Base-by-base conservation (phyloP, 1,284 basidiomycete genomes). In the Clitocybe nebularis region DNA sequence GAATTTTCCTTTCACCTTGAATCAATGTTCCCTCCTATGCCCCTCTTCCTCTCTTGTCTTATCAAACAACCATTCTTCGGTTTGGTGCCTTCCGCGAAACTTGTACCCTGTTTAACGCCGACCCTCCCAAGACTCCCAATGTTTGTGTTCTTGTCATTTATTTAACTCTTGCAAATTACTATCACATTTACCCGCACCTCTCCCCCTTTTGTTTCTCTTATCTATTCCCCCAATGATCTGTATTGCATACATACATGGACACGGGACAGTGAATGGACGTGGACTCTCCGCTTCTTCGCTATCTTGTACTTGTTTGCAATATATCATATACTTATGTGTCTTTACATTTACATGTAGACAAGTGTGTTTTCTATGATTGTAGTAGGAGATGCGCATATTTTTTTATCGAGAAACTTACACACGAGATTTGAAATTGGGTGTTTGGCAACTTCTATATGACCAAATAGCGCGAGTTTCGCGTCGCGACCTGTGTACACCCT, bases 221-320 rank as follows among this genome's bases (percentile, higher is more conserved):
- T 41, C 42, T 47, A 44, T 38, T 43, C 52, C 40, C n/a, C n/a
- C n/a, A n/a, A 49, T 23, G 24, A 25, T n/a, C n/a, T 41, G 38
- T 50, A 55, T 53, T 59, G 50, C 55, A 61, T 55, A 59, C 62
- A 59, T 64, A 62, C 35, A 36, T 35, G 69, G 64, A 74, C 69
- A 69, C 61, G 67, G 75, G 73, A 77, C 72, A 69, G 69, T 77
- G 71, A 75, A 80, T 71, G 77, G 78, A 82, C 79, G 67, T 72
- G 75, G 76, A 79, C 73, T 69, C 37, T 71, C 71, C 71, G 71
- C 67, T 71, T 71, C 68, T 73, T 76, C 68, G 68, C 67, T 67
- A 58, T 59, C 54, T 69, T 77, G 72, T 75, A 73, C 65, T 67
- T 64, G 61, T 69, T 50, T 53, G 53, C 53, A 57, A 49, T 58